These are phyloP conservation scores for Clitoria ternatea DNA, from an alignment of 306 rosid species.

Conservation along the genomic window DNA sequence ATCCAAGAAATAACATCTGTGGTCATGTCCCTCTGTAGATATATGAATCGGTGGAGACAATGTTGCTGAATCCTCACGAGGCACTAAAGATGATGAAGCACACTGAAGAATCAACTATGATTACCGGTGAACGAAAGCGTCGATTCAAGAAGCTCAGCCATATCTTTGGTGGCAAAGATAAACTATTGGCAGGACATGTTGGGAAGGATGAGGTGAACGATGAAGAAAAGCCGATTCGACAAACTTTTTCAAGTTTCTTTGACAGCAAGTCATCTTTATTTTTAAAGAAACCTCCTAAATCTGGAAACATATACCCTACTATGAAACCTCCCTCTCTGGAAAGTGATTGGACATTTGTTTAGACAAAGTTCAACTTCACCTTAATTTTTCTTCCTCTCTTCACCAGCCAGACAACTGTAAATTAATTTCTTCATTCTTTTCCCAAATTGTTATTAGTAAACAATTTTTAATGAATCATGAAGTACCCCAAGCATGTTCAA, in stretches of 20 bases:
- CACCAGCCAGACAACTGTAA: slow-evolving; percentile 41
- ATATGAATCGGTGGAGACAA: slow-evolving; percentile 80
- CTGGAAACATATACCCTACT: slow-evolving; percentile 35
- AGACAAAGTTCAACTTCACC: slow-evolving; percentile 23
- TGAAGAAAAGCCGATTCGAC: slow-evolving; percentile 46
- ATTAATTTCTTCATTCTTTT: slow-evolving; percentile 26
- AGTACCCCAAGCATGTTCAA: slow-evolving; percentile 4
- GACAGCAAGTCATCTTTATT: slow-evolving; percentile 82
- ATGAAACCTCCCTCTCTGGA: slow-evolving; percentile 33
- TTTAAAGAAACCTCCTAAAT: slow-evolving; percentile 68
- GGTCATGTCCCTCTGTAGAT: slow-evolving; percentile 43
- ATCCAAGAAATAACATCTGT: background rate
- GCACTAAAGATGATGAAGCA: slow-evolving; percentile 53
- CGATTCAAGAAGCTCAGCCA: slow-evolving; percentile 65
- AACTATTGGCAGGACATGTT: slow-evolving; percentile 36
- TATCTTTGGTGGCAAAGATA: slow-evolving; percentile 71
- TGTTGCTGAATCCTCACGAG: slow-evolving; percentile 76
- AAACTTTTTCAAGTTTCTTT: slow-evolving; percentile 73
- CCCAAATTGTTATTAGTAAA: background rate
- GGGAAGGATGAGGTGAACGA: slow-evolving; percentile 36
- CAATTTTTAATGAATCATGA: background rate
- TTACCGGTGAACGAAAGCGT: slow-evolving; percentile 42
- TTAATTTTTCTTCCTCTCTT: background rate
- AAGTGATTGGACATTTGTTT: slow-evolving; percentile 63
- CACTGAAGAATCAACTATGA: slow-evolving; percentile 43